These are phyloP conservation scores for Geranium incanum DNA, from an alignment of 441 rosid species.

Conservation along the genomic window DNA sequence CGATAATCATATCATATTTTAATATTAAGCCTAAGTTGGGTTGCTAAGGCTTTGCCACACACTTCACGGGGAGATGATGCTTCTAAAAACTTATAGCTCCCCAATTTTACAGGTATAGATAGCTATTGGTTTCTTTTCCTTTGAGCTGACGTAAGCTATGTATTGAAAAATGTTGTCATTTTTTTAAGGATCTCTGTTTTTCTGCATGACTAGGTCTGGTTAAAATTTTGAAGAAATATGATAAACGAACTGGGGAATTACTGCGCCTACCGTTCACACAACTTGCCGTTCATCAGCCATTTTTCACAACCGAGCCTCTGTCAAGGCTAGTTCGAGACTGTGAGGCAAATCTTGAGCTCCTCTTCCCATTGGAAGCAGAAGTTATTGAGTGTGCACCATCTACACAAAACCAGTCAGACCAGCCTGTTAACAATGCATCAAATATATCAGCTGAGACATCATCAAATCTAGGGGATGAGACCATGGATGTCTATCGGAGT, in stretches of 20 bases:
- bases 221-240: slow-evolving; percentile 83
- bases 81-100: slow-evolving; percentile 13
- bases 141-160: neutral
- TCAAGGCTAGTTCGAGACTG: slow-evolving; percentile 78
- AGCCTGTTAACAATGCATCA: slow-evolving; percentile 21
- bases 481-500: slow-evolving; percentile 73
- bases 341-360: slow-evolving; percentile 84
- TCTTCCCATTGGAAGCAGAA: slow-evolving; percentile 81
- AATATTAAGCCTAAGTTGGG: slow-evolving; percentile 9
- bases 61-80: slow-evolving; percentile 15
- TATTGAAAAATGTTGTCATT: neutral
- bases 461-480: slow-evolving; percentile 52
- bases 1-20: neutral
- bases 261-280: slow-evolving; percentile 73
- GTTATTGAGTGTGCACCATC: slow-evolving; percentile 50
- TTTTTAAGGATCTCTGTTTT: slow-evolving; percentile 21
- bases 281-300: slow-evolving; percentile 76
- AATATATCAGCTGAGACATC: slow-evolving; percentile 34
- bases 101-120: slow-evolving; percentile 7
- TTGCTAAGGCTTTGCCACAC: slow-evolving; percentile 10
- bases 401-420: slow-evolving; percentile 22
- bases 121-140: neutral
- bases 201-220: slow-evolving; percentile 49
- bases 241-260: slow-evolving; percentile 78
- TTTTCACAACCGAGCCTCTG: slow-evolving; percentile 73